phyloP scores from a whole-genome alignment of 1,284 basidiomycete genomes.

The Porodaedalea pini region DNA sequence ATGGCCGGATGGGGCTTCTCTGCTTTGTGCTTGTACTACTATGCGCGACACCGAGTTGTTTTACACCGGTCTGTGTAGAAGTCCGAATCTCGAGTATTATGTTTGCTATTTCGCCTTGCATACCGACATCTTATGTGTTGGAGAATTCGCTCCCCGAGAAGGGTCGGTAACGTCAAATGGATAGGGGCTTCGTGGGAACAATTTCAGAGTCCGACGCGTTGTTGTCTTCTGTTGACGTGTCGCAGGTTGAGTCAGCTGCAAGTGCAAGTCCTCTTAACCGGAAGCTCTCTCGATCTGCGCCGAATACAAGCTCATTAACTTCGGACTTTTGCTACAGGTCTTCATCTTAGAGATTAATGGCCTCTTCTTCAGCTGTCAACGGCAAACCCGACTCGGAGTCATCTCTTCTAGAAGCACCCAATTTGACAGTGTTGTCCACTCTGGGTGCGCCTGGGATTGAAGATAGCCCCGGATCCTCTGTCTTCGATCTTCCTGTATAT shows the following conservation, averaged over 20 bases:
- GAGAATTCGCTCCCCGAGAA: too few species aligned
- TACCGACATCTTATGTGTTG: too few species aligned
- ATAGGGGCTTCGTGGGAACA: too few species aligned
- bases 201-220: neutral
- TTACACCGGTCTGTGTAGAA: too few species aligned
- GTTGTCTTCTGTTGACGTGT: neutral
- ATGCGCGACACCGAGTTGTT: too few species aligned
- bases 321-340: neutral
- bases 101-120: too few species aligned
- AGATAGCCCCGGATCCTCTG: constrained; percentile 62
- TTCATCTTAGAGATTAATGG: neutral
- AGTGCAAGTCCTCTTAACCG: neutral
- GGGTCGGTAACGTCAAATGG: too few species aligned
- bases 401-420: neutral
- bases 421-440: neutral
- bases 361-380: neutral
- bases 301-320: too few species aligned
- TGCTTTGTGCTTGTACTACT: too few species aligned
- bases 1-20: too few species aligned
- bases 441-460: neutral
- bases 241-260: neutral
- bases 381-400: neutral
- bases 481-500: constrained; percentile 64
- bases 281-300: too few species aligned
- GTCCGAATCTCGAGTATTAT: too few species aligned